Evolutionary conservation across 441 rosid genomes (phyloP).

Genomic region (Isatis lusitanica): DNA sequence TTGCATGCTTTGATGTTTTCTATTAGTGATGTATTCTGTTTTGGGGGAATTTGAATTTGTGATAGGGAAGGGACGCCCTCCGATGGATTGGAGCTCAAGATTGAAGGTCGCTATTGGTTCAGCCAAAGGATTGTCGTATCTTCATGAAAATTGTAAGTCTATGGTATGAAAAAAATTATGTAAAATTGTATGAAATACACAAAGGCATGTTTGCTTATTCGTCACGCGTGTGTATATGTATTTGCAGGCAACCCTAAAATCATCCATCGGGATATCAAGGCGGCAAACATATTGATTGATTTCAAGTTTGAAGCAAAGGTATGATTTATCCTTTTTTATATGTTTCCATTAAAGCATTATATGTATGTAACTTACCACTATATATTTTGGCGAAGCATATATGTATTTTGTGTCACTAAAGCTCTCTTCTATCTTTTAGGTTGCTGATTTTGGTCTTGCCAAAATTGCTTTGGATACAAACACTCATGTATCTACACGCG

Average conservation of each 20-base stretch:
- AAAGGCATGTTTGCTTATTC: not conserved
- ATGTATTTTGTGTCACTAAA: not conserved
- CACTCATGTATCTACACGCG: slow-evolving; percentile 91
- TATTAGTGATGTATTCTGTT: slow-evolving; percentile 10
- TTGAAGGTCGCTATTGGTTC: slow-evolving; percentile 84
- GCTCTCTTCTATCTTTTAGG: slow-evolving; percentile 40
- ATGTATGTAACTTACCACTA: too few relatives aligned
- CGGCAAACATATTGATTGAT: slow-evolving; percentile 84
- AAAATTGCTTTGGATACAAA: slow-evolving; percentile 70
- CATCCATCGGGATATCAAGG: slow-evolving; percentile 52
- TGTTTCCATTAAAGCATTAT: too few relatives aligned
- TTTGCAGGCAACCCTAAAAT: slow-evolving; percentile 31
- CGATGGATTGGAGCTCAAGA: slow-evolving; percentile 77
- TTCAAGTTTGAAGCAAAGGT: slow-evolving; percentile 92
- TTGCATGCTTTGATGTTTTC: slow-evolving; percentile 2
- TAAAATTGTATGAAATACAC: not conserved
- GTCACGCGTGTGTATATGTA: not conserved
- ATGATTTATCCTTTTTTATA: too few relatives aligned
- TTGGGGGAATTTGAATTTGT: not conserved
- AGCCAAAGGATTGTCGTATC: slow-evolving; percentile 91
- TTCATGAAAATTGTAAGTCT: slow-evolving; percentile 86
- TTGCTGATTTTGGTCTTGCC: slow-evolving; percentile 93
- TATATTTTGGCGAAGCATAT: not conserved
- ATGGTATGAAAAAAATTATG: not conserved
- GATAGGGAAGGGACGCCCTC: slow-evolving; percentile 74